phyloP scores from a whole-genome alignment of 495 filamentous ascomycete species.

The Xylaria palmicola region DNA sequence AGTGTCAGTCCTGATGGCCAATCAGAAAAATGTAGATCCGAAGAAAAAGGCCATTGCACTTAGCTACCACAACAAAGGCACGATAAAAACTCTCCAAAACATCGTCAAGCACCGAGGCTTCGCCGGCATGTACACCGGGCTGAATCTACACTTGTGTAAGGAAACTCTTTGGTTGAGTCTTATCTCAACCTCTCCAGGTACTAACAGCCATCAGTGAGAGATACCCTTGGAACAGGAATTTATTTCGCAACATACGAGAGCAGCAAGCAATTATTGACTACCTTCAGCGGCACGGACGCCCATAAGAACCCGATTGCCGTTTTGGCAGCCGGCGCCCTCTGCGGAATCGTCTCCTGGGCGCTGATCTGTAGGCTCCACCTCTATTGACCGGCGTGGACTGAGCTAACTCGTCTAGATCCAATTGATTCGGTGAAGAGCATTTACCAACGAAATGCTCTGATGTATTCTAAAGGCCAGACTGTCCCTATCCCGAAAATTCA shows the following conservation, averaged over 20 bases:
- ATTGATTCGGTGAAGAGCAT: conserved; percentile 82
- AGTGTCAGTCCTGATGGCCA: conserved; percentile 79
- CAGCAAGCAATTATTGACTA: conserved; percentile 79
- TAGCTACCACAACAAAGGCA: conserved; percentile 77
- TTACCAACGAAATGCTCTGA: conserved; percentile 77
- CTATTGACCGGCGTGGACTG: conserved; percentile 2
- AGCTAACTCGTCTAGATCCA: conserved; percentile 57
- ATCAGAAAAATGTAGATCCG: conserved; percentile 55
- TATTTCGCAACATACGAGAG: conserved; percentile 94
- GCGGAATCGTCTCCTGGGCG: conserved; percentile 79
- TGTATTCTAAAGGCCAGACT: conserved; percentile 58
- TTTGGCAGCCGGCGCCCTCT: conserved; percentile 70
- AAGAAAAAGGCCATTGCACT: conserved; percentile 58
- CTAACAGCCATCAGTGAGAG: conserved; percentile 56
- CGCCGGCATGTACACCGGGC: conserved; percentile 80
- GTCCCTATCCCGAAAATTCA: conserved; percentile 64
- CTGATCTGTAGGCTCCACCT: conserved; percentile 56
- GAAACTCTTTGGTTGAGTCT: conserved; percentile 3
- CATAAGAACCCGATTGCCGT: conserved; percentile 73
- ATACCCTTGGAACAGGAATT: conserved; percentile 83
- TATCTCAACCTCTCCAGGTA: background rate
- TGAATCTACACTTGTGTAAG: conserved; percentile 77
- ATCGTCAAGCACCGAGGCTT: conserved; percentile 78
- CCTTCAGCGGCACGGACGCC: conserved; percentile 62
- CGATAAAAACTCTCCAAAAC: conserved; percentile 72